These are phyloP conservation scores for Bruguiera gymnorhiza DNA, from an alignment of 345 rosid genomes.

Conservation along the genomic window DNA sequence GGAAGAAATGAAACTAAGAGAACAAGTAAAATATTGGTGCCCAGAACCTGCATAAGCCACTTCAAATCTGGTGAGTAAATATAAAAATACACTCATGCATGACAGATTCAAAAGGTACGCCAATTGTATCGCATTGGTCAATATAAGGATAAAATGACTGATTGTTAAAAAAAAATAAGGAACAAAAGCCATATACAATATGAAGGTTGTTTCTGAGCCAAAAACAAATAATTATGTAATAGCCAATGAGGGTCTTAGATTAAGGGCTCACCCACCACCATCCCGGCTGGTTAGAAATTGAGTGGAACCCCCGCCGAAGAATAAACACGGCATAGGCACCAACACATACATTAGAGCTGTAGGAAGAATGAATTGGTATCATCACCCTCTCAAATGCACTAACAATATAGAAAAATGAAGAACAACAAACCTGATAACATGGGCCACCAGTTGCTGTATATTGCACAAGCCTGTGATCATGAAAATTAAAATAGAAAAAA, in stretches of 20 bases:
- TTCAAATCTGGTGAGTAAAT: no score
- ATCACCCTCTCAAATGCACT: constrained; percentile 13
- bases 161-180: no score
- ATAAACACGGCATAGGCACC: constrained; percentile 96
- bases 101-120: no score
- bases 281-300: constrained; percentile 73
- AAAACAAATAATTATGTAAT: not conserved
- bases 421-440: constrained; percentile 65
- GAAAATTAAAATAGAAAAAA: not conserved
- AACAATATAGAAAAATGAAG: constrained; percentile 3
- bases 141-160: no score
- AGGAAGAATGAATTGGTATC: constrained; percentile 5
- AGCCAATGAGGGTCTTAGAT: not conserved
- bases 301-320: constrained; percentile 98
- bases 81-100: no score
- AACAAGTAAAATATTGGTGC: not conserved
- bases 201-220: no score
- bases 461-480: constrained; percentile 69
- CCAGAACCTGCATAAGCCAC: no score
- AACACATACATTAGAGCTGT: constrained; percentile 91
- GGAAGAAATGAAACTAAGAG: not conserved
- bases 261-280: constrained; percentile 83
- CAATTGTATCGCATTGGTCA: no score
- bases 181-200: not conserved
- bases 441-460: constrained; percentile 97